Evolutionary conservation across 164 flowering plant species (phyloP), one percentile per base, ranked within the genome.

Genomic region (Chimonanthus salicifolius): DNA sequence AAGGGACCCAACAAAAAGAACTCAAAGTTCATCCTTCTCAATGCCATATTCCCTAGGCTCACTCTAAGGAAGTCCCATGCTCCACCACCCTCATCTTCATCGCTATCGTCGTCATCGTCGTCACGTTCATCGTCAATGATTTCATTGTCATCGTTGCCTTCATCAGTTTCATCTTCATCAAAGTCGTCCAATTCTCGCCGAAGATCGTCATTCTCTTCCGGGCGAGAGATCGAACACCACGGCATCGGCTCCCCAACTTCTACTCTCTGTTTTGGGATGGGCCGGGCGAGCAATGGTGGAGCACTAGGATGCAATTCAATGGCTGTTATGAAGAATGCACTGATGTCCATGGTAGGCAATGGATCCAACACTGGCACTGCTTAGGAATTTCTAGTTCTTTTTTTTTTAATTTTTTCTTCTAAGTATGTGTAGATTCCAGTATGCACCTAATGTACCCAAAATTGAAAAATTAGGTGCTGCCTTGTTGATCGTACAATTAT

Each of bases 341-440:
- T 77, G 48, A 9, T 71, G 73, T 72, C 76, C 6, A 72, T 79
- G 15, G 80, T 77, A 2, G 76, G 84, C 64, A 76, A 75, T 67
- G 74, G 81, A 74, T 81, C 79, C 67, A 73, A 51, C 44, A 48
- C 65, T 33, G 33, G 33, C 33, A 33, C 33, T 33, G 33, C 33
- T 33, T 33, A 33, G 33, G 33, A 33, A 33, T 33, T 33, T 33
- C 33, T 33, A 33, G 0, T 33, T 33, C 33, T 33, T 33, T 33
- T 33, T 1, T 33, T 33, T 33, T 0, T n/a, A n/a, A n/a, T 1
- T 33, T 33, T 33, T 33, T 33, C 33, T 33, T 33, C 33, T 33
- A 33, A 33, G 33, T 33, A 33, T 33, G 33, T 33, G 33, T 33
- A 33, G 33, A 33, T 33, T 33, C 33, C 33, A 1, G 33, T 33